Base-by-base conservation (phyloP, 2,329 filamentous ascomycete species). In the Nothophaeocryptopus gaeumannii region DNA sequence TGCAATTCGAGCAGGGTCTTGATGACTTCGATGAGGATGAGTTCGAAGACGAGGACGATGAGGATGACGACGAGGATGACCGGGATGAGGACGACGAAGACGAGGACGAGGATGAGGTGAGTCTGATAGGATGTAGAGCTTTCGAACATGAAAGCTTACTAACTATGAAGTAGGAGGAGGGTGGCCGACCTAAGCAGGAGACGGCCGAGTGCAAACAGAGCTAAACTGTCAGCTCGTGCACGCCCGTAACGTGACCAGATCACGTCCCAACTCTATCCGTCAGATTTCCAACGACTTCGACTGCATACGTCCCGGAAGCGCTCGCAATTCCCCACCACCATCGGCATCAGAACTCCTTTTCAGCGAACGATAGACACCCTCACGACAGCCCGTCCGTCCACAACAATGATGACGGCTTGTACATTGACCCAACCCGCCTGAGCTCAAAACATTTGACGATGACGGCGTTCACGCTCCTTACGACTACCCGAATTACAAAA, bases 121-220 rank as follows among this genome's bases (percentile, higher is more conserved):
- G 20, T 26, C 20, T 26, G 20, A 26, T 26, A 26, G 20, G 7
- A 26, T 3, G 20, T 26, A 26, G 20, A 26, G 20, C 20, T 26
- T 4, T 26, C 20, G 20, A 26, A 26, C 7, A 4, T 3, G 20
- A 26, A 33, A 15, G 30, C 16, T 36, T 16, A 47, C 47, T 53
- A 42, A 53, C 47, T 43, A 35, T 58, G 48, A 56, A 66, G 53
- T 45, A 58, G n/a, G 62, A 95, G 89, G 88, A 95, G 68, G 89
- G 91, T 68, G 83, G 83, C 58, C 95, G 92, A 80, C 89, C 90
- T 51, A 95, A 95, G 80, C 89, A 93, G 76, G 89, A 95, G 75
- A 85, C 89, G 61, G 88, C 90, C 61, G 90, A 96, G 78, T 96
- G 90, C 84, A 96, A 96, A 81, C 89, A 95, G 77, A 95, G 88